A percentile compares a stretch with the other conserved stretches of the same genome.
Conservation (phyloP, 2,329 filamentous ascomycete species). For the Apiospora hydei region DNA sequence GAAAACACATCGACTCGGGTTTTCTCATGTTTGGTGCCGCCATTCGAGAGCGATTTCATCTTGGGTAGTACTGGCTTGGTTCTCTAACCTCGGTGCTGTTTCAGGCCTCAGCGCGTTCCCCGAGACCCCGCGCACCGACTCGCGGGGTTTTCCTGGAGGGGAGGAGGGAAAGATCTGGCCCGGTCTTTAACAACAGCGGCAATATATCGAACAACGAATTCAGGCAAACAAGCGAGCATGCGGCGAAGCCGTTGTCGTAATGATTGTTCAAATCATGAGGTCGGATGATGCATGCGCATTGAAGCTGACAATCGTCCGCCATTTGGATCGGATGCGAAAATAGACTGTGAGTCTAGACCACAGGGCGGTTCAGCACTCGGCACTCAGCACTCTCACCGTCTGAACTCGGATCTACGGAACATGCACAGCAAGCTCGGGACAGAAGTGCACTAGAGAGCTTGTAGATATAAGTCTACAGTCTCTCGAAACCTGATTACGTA, state of each 20-base stretch:
- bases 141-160: neutral
- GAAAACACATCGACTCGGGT: neutral
- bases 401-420: neutral
- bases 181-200: neutral
- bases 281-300: too few relatives aligned
- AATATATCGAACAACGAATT: neutral
- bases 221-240: neutral
- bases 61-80: neutral
- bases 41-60: neutral
- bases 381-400: too few relatives aligned
- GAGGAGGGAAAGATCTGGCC: neutral
- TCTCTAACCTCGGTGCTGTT: constrained; percentile 9
- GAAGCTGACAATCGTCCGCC: neutral
- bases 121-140: neutral
- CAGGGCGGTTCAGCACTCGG: neutral
- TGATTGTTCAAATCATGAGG: neutral
- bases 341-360: neutral
- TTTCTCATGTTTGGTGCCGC: neutral
- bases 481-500: neutral
- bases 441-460: neutral
- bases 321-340: neutral
- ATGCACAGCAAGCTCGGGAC: neutral
- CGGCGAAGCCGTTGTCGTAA: neutral
- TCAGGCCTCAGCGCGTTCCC: neutral
- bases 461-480: neutral